A percentile compares a stretch with the other conserved stretches of the same genome.
These are phyloP conservation scores for Talaromyces sp. DNA, from an alignment of 2,329 filamentous ascomycete species.

Conservation along the genomic window DNA sequence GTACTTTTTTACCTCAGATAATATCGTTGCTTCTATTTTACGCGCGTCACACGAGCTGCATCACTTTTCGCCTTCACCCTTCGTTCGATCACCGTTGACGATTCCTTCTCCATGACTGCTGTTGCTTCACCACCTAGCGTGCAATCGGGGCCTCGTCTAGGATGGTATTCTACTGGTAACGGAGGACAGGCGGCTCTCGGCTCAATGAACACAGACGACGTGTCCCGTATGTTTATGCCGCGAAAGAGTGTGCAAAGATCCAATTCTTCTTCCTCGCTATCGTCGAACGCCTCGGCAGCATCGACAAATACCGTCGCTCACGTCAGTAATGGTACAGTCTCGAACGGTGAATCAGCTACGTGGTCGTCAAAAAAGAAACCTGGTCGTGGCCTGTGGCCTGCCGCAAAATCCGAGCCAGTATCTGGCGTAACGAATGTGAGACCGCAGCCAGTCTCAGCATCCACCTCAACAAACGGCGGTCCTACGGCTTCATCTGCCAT, in stretches of 20 bases:
- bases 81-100: background rate
- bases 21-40: background rate
- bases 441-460: constrained; percentile 60
- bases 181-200: constrained; percentile 60
- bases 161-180: constrained; percentile 60
- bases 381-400: constrained; percentile 60
- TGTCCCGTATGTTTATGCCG: constrained; percentile 82
- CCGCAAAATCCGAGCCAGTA: constrained; percentile 64
- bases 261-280: constrained; percentile 85
- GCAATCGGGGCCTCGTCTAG: constrained; percentile 59
- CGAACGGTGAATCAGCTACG: constrained; percentile 39
- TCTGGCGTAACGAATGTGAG: constrained; percentile 62
- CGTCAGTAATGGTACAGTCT: constrained; percentile 38
- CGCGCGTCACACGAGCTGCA: constrained; percentile 7
- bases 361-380: constrained; percentile 49
- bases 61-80: background rate
- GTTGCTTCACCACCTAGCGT: constrained; percentile 65
- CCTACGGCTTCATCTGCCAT: constrained; percentile 61
- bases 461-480: constrained; percentile 49
- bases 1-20: constrained; percentile 7
- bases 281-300: constrained; percentile 48
- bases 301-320: constrained; percentile 53
- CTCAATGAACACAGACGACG: constrained; percentile 80
- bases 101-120: constrained; percentile 58
- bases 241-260: constrained; percentile 82